These are phyloP conservation scores for Phytophthora podocarpi DNA, from an alignment of 352 stramenopile genomes.

Conservation along the genomic window DNA sequence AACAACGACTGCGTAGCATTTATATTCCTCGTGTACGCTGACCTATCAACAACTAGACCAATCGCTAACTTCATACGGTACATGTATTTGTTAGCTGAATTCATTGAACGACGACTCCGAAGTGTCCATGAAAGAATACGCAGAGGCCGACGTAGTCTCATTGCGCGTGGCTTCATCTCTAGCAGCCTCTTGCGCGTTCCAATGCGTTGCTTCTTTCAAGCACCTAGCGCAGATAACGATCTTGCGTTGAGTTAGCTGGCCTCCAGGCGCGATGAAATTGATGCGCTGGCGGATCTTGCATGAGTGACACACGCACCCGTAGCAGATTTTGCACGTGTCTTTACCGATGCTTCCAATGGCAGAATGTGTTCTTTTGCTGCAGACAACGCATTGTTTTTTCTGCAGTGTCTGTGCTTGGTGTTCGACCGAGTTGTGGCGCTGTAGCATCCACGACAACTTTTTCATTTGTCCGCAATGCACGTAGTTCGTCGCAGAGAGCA, in stretches of 20 bases:
- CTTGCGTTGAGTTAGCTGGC: conserved; percentile 35
- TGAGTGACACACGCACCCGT: conserved; percentile 28
- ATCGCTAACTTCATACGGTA: not conserved
- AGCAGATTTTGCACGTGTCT: conserved; percentile 32
- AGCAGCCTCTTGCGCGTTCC: conserved; percentile 24
- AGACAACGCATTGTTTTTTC: conserved; percentile 26
- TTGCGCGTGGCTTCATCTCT: conserved; percentile 27
- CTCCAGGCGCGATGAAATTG: conserved; percentile 35
- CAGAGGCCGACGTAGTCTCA: conserved; percentile 12
- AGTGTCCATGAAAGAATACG: conserved; percentile 25
- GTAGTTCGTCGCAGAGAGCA: conserved; percentile 45
- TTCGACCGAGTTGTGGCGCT: no score
- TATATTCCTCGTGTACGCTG: not conserved
- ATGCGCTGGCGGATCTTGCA: conserved; percentile 37
- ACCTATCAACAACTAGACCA: not conserved
- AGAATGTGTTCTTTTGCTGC: no score
- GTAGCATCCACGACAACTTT: conserved; percentile 40
- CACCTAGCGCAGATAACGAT: conserved; percentile 43
- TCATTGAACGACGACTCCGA: conserved; percentile 19
- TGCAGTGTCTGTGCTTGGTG: no score
- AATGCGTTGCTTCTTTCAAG: conserved; percentile 32
- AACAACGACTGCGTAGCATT: conserved; percentile 1
- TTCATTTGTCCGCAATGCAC: conserved; percentile 43
- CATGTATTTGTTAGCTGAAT: not conserved
- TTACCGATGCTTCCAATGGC: conserved; percentile 19